A percentile compares a stretch with the other conserved stretches of the same genome.
phyloP scores from a whole-genome alignment of 805 yeast species.

The Saturnispora silvae region DNA sequence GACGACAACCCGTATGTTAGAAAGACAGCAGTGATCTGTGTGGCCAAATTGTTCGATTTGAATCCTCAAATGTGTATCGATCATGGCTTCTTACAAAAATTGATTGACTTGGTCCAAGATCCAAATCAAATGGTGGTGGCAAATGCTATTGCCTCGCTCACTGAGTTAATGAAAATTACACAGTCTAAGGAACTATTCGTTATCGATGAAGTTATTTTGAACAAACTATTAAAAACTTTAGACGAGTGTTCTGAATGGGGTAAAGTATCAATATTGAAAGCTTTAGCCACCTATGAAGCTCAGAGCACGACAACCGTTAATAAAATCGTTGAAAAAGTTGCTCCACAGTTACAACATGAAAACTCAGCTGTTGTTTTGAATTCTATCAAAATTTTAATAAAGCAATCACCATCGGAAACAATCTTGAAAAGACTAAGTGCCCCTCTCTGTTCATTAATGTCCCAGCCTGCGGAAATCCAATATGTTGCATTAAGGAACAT shows the following conservation, averaged over 20 bases:
- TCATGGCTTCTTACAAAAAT: constrained; percentile 67
- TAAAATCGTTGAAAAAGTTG: constrained; percentile 78
- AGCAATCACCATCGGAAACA: constrained; percentile 44
- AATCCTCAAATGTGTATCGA: constrained; percentile 74
- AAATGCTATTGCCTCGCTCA: constrained; percentile 76
- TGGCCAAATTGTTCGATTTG: constrained; percentile 86
- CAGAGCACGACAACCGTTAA: constrained; percentile 53
- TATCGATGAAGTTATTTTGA: constrained; percentile 33
- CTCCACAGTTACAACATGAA: constrained; percentile 94
- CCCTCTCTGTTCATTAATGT: constrained; percentile 78
- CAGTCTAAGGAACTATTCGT: constrained; percentile 23
- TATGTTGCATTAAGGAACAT: constrained; percentile 88
- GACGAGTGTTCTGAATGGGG: constrained; percentile 99
- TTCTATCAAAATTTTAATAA: constrained; percentile 69
- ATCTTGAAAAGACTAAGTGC: constrained; percentile 66
- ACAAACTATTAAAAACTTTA: constrained; percentile 66
- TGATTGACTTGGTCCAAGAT: constrained; percentile 65
- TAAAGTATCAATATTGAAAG: constrained; percentile 75
- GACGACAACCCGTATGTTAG: constrained; percentile 97
- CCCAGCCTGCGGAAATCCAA: constrained; percentile 89
- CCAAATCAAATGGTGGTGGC: constrained; percentile 97
- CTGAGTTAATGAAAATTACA: constrained; percentile 47
- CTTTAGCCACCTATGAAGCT: constrained; percentile 63
- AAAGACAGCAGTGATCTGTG: constrained; percentile 95
- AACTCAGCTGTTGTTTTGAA: constrained; percentile 90